A percentile compares a stretch with the other conserved stretches of the same genome.
These are phyloP conservation scores for Trypanosoma platydactyli DNA, from an alignment of 208 protist species.

Conservation along the genomic window DNA sequence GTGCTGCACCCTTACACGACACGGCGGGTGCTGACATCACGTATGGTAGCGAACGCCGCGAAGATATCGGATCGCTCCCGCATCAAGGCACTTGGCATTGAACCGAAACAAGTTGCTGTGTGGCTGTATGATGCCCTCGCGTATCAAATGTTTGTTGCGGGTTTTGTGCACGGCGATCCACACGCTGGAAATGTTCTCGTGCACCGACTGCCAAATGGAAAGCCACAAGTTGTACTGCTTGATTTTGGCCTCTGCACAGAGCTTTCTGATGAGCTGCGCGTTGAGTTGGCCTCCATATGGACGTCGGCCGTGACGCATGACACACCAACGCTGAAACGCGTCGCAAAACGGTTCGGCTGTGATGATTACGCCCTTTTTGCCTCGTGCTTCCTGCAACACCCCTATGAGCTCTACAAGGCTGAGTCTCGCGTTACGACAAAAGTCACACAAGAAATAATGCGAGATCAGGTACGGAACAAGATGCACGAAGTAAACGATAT, in stretches of 20 bases:
- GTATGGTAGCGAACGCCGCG: conserved; percentile 61
- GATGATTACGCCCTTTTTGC: conserved; percentile 81
- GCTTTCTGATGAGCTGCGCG: conserved; percentile 52
- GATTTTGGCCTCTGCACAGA: conserved; percentile 96
- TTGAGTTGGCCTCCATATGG: conserved; percentile 77
- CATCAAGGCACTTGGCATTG: conserved; percentile 58
- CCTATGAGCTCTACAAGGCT: conserved; percentile 65
- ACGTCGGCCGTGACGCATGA: conserved; percentile 69
- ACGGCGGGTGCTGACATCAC: conserved; percentile 69
- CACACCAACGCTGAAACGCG: conserved; percentile 41
- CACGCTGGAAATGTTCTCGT: conserved; percentile 96
- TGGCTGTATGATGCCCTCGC: conserved; percentile 86
- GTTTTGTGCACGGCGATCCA: conserved; percentile 94
- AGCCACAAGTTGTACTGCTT: conserved; percentile 87
- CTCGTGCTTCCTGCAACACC: conserved; percentile 84
- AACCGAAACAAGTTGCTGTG: conserved; percentile 55
- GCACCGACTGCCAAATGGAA: conserved; percentile 46
- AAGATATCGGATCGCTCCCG: conserved; percentile 78
- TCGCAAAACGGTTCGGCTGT: conserved; percentile 60
- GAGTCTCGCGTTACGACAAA: conserved; percentile 34
- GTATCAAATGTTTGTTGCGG: conserved; percentile 93
- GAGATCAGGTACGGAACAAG: conserved; percentile 55
- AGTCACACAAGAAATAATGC: conserved; percentile 62
- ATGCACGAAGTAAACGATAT: conserved; percentile 86
- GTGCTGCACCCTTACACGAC: conserved; percentile 68